A percentile compares a stretch with the other conserved stretches of the same genome.
These are phyloP conservation scores for Nannochloropsis gaditana DNA, from an alignment of 108 stramenopile genomes.

Conservation along the genomic window DNA sequence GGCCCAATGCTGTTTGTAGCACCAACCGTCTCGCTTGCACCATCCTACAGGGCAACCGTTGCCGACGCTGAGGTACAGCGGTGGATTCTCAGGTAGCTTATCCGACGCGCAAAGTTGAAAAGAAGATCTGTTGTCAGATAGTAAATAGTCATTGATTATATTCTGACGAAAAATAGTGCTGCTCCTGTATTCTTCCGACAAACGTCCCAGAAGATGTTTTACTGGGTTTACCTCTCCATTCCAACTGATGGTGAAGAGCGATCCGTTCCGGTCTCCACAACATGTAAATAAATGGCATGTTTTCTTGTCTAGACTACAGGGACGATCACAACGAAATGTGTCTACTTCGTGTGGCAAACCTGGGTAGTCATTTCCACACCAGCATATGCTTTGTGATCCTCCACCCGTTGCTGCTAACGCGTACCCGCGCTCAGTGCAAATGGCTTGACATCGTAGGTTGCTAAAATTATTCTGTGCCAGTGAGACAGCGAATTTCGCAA, in stretches of 20 bases:
- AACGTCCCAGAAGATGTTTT: not conserved
- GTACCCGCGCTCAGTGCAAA: not conserved
- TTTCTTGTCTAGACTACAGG: not conserved
- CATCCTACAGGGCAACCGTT: slow-evolving; percentile 12
- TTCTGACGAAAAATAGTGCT: not conserved
- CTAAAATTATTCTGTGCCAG: not conserved
- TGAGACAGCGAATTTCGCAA: not conserved
- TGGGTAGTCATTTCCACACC: not conserved
- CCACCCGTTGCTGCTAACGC: not conserved
- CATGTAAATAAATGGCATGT: not conserved
- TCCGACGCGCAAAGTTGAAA: not conserved
- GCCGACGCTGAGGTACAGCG: slow-evolving; percentile 5
- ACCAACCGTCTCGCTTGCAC: not conserved
- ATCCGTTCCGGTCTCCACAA: not conserved
- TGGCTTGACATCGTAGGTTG: slow-evolving; percentile 6
- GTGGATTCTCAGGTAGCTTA: not conserved
- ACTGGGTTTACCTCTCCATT: not conserved
- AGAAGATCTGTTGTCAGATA: not conserved
- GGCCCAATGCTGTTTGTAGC: slow-evolving; percentile 17
- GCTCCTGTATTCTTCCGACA: not conserved
- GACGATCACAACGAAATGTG: not conserved
- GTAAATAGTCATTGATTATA: not conserved
- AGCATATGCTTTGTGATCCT: not conserved
- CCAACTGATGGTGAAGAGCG: slow-evolving; percentile 2
- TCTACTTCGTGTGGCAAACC: not conserved